Conservation (phyloP, 495 filamentous ascomycete species). For the Astrothelium subdiscretum region DNA sequence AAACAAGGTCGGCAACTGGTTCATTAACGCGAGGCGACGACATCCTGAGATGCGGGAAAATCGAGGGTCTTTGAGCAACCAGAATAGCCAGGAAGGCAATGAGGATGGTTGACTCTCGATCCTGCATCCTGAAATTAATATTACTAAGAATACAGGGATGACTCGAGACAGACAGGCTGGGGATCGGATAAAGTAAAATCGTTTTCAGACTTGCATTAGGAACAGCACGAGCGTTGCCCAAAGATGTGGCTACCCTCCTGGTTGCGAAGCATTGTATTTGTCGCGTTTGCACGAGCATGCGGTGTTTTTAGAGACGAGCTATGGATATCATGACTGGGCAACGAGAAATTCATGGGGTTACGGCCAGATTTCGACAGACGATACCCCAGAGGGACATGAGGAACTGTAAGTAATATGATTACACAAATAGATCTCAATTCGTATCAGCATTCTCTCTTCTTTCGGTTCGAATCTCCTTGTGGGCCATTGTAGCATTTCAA, state of each 20-base stretch:
- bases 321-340: neutral
- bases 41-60: neutral
- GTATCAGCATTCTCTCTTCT: neutral
- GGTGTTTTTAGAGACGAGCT: neutral
- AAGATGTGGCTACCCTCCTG: too few species aligned
- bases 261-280: too few species aligned
- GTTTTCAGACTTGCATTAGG: too few species aligned
- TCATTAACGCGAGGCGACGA: conserved; percentile 79
- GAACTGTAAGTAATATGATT: neutral
- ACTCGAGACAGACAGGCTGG: too few species aligned
- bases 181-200: too few species aligned
- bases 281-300: neutral
- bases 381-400: neutral
- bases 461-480: neutral
- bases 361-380: neutral
- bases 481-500: too few species aligned
- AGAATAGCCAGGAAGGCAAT: neutral
- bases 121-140: too few species aligned
- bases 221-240: too few species aligned
- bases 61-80: neutral
- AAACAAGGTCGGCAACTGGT: conserved; percentile 81
- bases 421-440: neutral
- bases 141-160: too few species aligned
- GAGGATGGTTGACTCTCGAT: neutral
- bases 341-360: neutral